Conservation (phyloP, 441 rosid species). For the Omphalea diandra region DNA sequence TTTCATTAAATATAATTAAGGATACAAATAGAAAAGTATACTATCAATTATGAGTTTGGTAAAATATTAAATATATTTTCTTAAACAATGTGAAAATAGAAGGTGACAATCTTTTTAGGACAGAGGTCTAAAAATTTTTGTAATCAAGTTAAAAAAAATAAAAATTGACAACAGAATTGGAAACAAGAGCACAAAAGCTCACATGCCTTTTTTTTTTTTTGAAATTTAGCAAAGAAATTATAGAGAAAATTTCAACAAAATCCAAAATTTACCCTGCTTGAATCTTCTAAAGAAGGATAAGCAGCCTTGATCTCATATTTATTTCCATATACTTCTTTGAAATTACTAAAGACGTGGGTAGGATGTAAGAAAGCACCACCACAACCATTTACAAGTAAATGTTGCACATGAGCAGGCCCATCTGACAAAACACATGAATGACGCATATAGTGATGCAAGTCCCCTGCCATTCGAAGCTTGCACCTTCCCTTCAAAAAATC, state of each 20-base stretch:
- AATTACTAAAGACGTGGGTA: slow-evolving; percentile 85
- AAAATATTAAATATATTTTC: no score
- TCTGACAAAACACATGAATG: slow-evolving; percentile 82
- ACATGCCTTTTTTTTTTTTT: no score
- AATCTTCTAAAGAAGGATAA: slow-evolving; percentile 96
- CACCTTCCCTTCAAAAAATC: slow-evolving; percentile 90
- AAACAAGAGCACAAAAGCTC: background rate
- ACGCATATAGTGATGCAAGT: slow-evolving; percentile 98
- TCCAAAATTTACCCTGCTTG: slow-evolving; percentile 69
- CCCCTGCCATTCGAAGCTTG: slow-evolving; percentile 96
- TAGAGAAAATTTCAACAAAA: background rate
- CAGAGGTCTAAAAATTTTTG: no score
- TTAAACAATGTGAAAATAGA: no score
- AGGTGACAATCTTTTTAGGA: no score
- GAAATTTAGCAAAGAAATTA: slow-evolving; percentile 20
- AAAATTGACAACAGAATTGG: no score
- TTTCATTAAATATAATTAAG: no score
- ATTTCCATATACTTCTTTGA: slow-evolving; percentile 60
- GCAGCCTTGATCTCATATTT: slow-evolving; percentile 82
- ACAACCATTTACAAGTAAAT: slow-evolving; percentile 96
- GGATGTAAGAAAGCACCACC: slow-evolving; percentile 99
- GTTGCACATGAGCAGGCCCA: slow-evolving; percentile 76
- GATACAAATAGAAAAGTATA: no score
- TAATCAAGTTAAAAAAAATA: no score
- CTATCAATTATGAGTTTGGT: no score